Percentiles rank a stretch among this genome's conserved stretches.
Evolutionary conservation across 164 flowering plant genomes (phyloP).

Genomic region (Santalum album): DNA sequence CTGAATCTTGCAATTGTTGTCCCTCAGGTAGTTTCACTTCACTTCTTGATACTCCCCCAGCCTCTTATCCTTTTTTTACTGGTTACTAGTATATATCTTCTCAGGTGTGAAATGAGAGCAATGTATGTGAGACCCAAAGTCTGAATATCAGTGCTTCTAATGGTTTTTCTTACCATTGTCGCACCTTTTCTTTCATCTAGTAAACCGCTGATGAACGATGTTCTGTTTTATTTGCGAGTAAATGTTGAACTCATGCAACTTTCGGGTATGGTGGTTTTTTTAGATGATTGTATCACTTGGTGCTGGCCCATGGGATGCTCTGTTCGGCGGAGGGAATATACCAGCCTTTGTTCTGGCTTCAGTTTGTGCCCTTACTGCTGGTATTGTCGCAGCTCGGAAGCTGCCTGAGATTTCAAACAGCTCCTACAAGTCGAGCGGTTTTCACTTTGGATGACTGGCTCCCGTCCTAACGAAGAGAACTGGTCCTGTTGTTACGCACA

Average conservation of each 20-base stretch:
- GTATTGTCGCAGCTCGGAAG: conserved; percentile 50
- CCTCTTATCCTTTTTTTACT: neutral
- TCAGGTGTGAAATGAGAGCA: neutral
- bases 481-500: no score
- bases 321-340: conserved; percentile 93
- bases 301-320: conserved; percentile 99
- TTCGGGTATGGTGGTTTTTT: conserved; percentile 7
- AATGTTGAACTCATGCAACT: neutral
- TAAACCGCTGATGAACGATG: neutral
- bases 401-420: conserved; percentile 60
- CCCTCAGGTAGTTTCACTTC: conserved; percentile 58
- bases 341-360: conserved; percentile 91
- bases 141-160: no score
- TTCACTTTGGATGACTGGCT: conserved; percentile 65
- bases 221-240: neutral
- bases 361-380: conserved; percentile 61
- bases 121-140: no score
- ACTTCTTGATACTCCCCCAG: neutral
- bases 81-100: no score
- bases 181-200: neutral
- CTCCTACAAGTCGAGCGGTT: conserved; percentile 59
- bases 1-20: conserved; percentile 89
- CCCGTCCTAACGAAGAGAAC: neutral
- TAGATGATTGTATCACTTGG: conserved; percentile 94
- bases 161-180: no score